Percentiles rank a stretch among this genome's conserved stretches.
These are phyloP conservation scores for Termitomyces sp. DNA, from an alignment of 768 basidiomycete species.

Conservation along the genomic window DNA sequence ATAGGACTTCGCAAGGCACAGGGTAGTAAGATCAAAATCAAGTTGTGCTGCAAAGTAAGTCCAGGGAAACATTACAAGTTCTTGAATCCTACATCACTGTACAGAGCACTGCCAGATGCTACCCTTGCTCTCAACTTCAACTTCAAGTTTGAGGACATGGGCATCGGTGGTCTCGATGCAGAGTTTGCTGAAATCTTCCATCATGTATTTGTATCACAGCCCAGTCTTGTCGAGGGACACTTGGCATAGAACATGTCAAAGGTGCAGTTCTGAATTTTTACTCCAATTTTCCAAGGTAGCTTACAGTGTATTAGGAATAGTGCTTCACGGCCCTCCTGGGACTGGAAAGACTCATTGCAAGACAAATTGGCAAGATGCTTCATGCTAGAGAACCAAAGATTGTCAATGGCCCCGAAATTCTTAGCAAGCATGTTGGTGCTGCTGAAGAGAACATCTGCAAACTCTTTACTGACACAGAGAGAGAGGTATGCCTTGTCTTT, in stretches of 20 bases:
- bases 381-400: conserved; percentile 97
- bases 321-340: conserved; percentile 94
- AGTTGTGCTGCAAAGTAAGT: conserved; percentile 84
- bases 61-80: not conserved
- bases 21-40: conserved; percentile 79
- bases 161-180: conserved; percentile 93
- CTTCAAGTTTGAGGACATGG: conserved; percentile 99
- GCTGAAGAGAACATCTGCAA: conserved; percentile 98
- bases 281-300: not conserved
- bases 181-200: conserved; percentile 98
- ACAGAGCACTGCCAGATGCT: conserved; percentile 84
- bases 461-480: conserved; percentile 96
- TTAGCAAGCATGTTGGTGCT: conserved; percentile 96
- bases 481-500: conserved; percentile 59
- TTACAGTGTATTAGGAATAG: conserved; percentile 56
- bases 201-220: conserved; percentile 94
- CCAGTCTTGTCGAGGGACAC: conserved; percentile 92
- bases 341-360: conserved; percentile 98
- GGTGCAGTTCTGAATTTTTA: conserved; percentile 37
- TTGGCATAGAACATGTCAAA: conserved; percentile 98
- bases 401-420: conserved; percentile 95
- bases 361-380: conserved; percentile 99
- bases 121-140: conserved; percentile 96
- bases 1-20: conserved; percentile 86
- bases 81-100: not conserved